Evolutionary conservation across 768 basidiomycete species (phyloP), one percentile per base, ranked within the genome.

Genomic region (Clathrus columnatus): DNA sequence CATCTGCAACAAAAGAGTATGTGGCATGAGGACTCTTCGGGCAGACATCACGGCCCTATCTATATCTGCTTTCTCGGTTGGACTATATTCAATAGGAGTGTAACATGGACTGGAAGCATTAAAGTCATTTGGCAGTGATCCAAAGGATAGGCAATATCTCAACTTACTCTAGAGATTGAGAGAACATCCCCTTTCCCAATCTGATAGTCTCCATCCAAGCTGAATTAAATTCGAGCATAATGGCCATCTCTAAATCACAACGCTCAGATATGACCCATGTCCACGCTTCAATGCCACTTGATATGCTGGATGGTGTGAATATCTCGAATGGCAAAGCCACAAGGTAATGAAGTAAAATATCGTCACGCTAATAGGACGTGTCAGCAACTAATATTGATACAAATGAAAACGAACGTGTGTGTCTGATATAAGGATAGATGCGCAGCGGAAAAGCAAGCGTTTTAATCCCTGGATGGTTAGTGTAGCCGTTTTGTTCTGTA

Each of bases 251-350:
- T 10, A 87, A 73, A 47, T 79, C 78, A 0, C 89, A 84, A 57
- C 89, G 82, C 65, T 95, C 88, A 14, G 88, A 82, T 51, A 96
- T 86, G 0, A 96, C 78, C 94, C 94, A 97, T 2, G 87, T 91
- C 96, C 96, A 98, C 8, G 87, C 85, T 64, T 98, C 93, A 43
- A 93, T 84, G 0, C 91, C 94, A 1, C 89, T 81, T 16, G 89
- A 79, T 55, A 97, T 81, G 0, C 92, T 83, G 4, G 88, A 73
- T 1, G 93, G 91, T 0, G 88, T 93, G 59, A 91, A 91, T 2
- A 89, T 84, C 54, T 88, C 85, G 62, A 98, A 89, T 0, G 96
- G 96, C 17, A 98, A 68, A 29, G 78, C 75, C 7, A 98, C 93
- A 23, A 98, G 73, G 66, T 91, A 85, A 68, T 90, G 87, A 8